These are phyloP conservation scores for Catunica adiposa DNA, from an alignment of 2,329 filamentous ascomycete species.

Conservation along the genomic window DNA sequence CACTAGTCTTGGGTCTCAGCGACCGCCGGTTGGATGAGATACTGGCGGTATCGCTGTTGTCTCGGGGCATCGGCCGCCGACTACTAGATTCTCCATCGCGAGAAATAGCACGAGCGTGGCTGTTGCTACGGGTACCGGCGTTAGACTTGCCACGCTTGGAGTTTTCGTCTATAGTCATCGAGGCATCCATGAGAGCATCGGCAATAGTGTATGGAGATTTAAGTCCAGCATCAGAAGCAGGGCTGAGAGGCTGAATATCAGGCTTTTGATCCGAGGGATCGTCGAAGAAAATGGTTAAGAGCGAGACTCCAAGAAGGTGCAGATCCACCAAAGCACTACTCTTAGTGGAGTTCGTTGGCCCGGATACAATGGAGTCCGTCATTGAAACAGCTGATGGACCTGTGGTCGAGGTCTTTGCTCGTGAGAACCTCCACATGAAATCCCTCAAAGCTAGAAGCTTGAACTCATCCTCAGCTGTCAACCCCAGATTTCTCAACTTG, in stretches of 20 bases:
- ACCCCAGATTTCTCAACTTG: slow-evolving; percentile 67
- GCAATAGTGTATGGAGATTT: slow-evolving; percentile 57
- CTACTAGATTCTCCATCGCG: slow-evolving; percentile 5
- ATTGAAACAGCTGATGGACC: slow-evolving; percentile 18
- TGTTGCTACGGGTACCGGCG: slow-evolving; percentile 23
- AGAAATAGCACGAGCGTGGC: slow-evolving; percentile 8
- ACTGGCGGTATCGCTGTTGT: slow-evolving; percentile 13
- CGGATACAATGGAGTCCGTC: not conserved
- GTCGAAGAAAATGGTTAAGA: slow-evolving; percentile 84
- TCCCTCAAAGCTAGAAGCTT: slow-evolving; percentile 76
- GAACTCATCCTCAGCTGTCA: slow-evolving; percentile 68
- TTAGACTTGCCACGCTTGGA: slow-evolving; percentile 32
- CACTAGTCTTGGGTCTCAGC: slow-evolving; percentile 35
- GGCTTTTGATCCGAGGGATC: slow-evolving; percentile 27
- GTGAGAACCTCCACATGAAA: slow-evolving; percentile 76
- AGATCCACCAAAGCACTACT: slow-evolving; percentile 54
- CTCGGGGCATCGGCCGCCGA: not conserved
- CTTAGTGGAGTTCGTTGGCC: slow-evolving; percentile 24
- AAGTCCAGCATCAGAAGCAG: slow-evolving; percentile 20
- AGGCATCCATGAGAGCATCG: slow-evolving; percentile 82
- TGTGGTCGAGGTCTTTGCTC: slow-evolving; percentile 39
- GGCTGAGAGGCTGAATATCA: not conserved
- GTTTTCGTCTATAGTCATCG: slow-evolving; percentile 65
- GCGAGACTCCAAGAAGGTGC: slow-evolving; percentile 58
- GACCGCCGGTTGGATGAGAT: slow-evolving; percentile 11